Evolutionary conservation across 164 flowering plant genomes (phyloP).

Genomic region (Litsea cubeba): DNA sequence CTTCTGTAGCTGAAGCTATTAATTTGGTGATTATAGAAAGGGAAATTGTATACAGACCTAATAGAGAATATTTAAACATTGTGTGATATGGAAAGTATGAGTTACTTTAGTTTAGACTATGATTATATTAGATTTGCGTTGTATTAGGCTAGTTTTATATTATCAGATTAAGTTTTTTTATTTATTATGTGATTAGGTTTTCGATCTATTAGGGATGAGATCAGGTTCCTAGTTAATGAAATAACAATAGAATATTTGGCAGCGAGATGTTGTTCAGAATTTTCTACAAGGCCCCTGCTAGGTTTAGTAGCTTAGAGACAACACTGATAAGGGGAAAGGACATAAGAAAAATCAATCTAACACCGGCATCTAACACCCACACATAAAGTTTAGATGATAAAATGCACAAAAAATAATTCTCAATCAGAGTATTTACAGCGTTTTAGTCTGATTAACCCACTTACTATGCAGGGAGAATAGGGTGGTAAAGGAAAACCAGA

Average conservation of each 20-base stretch:
- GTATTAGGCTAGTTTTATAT: too few species aligned
- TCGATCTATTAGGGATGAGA: too few species aligned
- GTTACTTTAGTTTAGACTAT: background rate
- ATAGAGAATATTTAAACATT: background rate
- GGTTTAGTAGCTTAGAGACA: background rate
- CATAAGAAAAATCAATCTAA: background rate
- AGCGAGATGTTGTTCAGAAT: too few species aligned
- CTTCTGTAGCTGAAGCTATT: background rate
- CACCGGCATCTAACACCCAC: background rate
- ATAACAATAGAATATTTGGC: too few species aligned
- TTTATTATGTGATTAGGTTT: too few species aligned
- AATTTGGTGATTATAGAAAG: background rate
- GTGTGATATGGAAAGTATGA: background rate
- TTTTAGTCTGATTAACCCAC: conserved; percentile 10
- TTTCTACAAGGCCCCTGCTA: background rate
- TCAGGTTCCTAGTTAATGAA: too few species aligned
- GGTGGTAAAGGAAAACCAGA: conserved; percentile 56
- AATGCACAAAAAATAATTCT: background rate
- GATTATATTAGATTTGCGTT: too few species aligned
- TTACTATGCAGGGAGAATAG: conserved; percentile 63
- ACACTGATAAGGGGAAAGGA: too few species aligned
- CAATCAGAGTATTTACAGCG: background rate
- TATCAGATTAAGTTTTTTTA: too few species aligned
- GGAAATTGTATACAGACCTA: background rate
- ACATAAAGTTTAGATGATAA: background rate